Evolutionary conservation across 352 stramenopile species (phyloP), one percentile per base, ranked within the genome.

Genomic region (Globisporangium lucens): DNA sequence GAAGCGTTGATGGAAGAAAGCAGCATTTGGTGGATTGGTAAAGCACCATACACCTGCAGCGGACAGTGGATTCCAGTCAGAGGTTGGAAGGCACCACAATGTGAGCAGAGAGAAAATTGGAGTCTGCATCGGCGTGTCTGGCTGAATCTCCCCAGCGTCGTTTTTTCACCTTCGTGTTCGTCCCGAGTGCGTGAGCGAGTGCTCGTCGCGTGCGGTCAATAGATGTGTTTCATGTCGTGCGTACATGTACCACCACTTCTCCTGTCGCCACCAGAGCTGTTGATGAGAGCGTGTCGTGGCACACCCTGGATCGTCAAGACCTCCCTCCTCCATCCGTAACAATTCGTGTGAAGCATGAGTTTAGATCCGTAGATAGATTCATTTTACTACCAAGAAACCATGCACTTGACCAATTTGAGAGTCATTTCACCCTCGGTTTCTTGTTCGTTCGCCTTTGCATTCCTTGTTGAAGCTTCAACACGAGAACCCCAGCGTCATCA

Each of bases 341-440:
- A 12, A 55, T 29, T 35, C 51, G 51, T 57, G 24, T 20, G 13
- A 36, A 57, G 3, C 51, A 36, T 10, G 51, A 29, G 51, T 35
- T 57, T 57, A 57, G 51, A 57, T 57, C 36, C 51, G 51, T 57
- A 57, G 51, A 57, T 57, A 57, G 51, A 57, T 57, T 57, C 51
- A 57, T 57, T 57, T 56, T 36, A 29, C 51, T 35, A 57, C 24
- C 51, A 57, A 57, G 15, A 55, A 29, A 12, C 12, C 29, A 35
- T 24, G 36, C 51, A 57, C 22, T 24, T 57, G 10, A 17, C 38
- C 12, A 35, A 6, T 57, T 17, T 9, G 27, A 55, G 47, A 55
- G 8, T 22, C 51, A 24, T 3, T 52, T 52, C 15, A 2, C 22
- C 6, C 13, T 53, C 5, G 4, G 12, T 24, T 6, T 53, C 3